These are phyloP conservation scores for Debaryomyces udenii DNA, from an alignment of 1,139 yeast species.

Conservation along the genomic window DNA sequence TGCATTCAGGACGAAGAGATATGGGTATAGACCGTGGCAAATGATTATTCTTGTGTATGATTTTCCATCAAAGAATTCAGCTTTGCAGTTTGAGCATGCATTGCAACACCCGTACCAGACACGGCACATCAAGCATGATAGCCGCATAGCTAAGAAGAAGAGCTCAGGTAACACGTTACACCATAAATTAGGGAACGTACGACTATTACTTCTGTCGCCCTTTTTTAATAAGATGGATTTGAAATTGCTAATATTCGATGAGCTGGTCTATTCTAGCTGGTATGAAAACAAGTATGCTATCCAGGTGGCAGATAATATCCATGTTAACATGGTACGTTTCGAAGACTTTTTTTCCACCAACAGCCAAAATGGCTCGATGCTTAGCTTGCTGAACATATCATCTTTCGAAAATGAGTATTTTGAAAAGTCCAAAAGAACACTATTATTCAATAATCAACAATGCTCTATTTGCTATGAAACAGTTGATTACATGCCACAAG, in stretches of 20 bases:
- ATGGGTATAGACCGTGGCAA: conserved; percentile 71
- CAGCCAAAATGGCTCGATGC: conserved; percentile 1
- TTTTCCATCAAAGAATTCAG: conserved; percentile 70
- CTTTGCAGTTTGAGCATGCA: conserved; percentile 76
- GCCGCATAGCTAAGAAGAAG: conserved; percentile 29
- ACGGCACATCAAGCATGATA: conserved; percentile 51
- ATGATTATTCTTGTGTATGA: conserved; percentile 66
- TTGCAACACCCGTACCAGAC: conserved; percentile 75
- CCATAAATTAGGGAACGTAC: conserved; percentile 53
- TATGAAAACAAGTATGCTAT: conserved; percentile 30
- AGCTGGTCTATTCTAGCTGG: conserved; percentile 30
- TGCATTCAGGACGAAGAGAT: conserved; percentile 63
- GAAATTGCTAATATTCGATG: conserved; percentile 41
- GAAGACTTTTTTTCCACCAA: conserved; percentile 14
- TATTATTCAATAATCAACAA: conserved; percentile 22
- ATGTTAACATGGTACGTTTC: conserved; percentile 15
- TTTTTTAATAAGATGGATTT: conserved; percentile 48
- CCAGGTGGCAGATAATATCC: conserved; percentile 13
- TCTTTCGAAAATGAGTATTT: conserved; percentile 12
- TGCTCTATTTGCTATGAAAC: conserved; percentile 32
- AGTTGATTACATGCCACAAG: conserved; percentile 36
- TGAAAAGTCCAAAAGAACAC: conserved; percentile 20
- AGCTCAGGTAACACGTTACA: conserved; percentile 44
- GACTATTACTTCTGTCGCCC: conserved; percentile 43
- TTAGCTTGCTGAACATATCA: background rate